Evolutionary conservation across 495 filamentous ascomycete species (phyloP), one percentile per base, ranked within the genome.

Genomic region (Trichoderma erinaceum): DNA sequence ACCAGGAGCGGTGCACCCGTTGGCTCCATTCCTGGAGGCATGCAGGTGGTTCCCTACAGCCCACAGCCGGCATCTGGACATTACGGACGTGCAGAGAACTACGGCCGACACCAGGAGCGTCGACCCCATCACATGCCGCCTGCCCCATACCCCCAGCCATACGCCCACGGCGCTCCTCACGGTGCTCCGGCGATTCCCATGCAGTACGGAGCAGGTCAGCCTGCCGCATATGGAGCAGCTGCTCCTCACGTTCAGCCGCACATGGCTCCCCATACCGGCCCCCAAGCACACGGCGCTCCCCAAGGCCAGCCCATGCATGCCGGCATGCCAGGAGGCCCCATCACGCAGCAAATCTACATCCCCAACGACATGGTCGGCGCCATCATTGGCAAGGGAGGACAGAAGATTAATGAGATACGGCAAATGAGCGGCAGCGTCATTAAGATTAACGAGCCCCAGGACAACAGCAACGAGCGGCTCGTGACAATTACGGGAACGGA

Each of bases 311-410:
- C 92, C 6, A 88, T 92, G 76, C 87, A 87, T 72, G 87, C 86
- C 56, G 78, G 73, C 7, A 85, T 95, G 68, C 89, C 91, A 44
- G 92, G 92, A 44, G 89, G 93, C 69, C 92, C 95, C 68, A 79
- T 99, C 71, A 99, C 95, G 2, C 95, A 99, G 75, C 95, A 99
- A 78, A 99, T 99, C 71, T 99, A 88, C 80, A 99, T 99, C 74
- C 95, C 95, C 58, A 99, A 99, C 77, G 95, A 99, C 74, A 99
- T 99, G 95, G 95, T 99, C 66, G 95, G 95, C 64, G 95, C 95
- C 63, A 99, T 99, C 73, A 99, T 99, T 73, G 95, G 95, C 69
- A 99, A 99, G 81, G 96, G 95, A 68, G 95, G 95, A 69, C 91
- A 92, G 29, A 99, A 99, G 87, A 99, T 99, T 83, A 99, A 99